A percentile compares a stretch with the other conserved stretches of the same genome.
These are phyloP conservation scores for Diaporthe destruens DNA, from an alignment of 2,329 filamentous ascomycete species.

Conservation along the genomic window DNA sequence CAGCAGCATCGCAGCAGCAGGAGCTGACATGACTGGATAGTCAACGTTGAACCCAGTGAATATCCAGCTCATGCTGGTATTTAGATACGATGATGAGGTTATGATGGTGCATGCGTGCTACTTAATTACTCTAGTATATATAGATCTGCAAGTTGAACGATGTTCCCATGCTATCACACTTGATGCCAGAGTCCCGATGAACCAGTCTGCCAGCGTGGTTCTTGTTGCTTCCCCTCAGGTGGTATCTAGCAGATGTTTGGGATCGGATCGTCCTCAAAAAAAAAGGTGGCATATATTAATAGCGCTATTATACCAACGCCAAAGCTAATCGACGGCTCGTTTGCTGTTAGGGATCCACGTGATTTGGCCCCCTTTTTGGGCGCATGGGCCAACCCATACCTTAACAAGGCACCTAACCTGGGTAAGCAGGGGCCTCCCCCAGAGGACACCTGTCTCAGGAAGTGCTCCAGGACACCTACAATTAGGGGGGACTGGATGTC, in stretches of 20 bases:
- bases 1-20: neutral
- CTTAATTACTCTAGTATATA: neutral
- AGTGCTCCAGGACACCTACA: slow-evolving; percentile 17
- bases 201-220: neutral
- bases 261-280: neutral
- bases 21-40: neutral
- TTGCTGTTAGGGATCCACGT: slow-evolving; percentile 38
- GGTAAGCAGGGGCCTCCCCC: slow-evolving; percentile 9
- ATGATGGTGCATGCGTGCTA: neutral
- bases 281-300: slow-evolving; percentile 11
- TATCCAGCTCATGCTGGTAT: neutral
- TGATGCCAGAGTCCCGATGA: neutral
- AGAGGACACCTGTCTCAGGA: slow-evolving; percentile 35
- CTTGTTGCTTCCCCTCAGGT: neutral
- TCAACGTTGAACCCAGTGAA: neutral
- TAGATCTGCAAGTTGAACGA: neutral
- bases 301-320: neutral
- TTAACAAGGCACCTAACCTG: no score
- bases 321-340: neutral
- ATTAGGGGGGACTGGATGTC: slow-evolving; percentile 17
- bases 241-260: neutral
- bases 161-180: neutral
- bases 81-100: neutral
- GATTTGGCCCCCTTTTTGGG: slow-evolving; percentile 16
- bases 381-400: slow-evolving; percentile 18